These are phyloP conservation scores for Prunus yedoensis DNA, from an alignment of 331 rosid species.

Conservation along the genomic window DNA sequence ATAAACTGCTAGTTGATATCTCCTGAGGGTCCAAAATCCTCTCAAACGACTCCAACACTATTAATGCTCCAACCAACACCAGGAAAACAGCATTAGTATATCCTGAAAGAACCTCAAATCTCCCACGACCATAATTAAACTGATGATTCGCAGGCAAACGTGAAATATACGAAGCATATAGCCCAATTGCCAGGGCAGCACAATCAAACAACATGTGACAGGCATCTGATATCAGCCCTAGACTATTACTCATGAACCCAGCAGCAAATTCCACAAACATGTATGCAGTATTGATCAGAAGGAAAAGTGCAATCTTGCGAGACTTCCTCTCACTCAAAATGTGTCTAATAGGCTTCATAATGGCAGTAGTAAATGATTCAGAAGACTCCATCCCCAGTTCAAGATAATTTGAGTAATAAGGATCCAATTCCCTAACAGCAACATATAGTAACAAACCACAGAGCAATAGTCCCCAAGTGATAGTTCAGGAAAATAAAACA, in stretches of 20 bases:
- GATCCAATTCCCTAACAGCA: conserved; percentile 79
- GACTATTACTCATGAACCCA: conserved; percentile 94
- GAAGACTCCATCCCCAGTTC: conserved; percentile 58
- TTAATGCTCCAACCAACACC: conserved; percentile 82
- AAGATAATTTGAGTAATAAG: conserved; percentile 33
- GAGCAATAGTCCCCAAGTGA: conserved; percentile 82
- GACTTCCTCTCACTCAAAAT: conserved; percentile 92
- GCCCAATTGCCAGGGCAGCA: conserved; percentile 94
- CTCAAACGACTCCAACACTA: conserved; percentile 86
- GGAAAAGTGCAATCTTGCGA: conserved; percentile 83
- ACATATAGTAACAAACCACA: conserved; percentile 71
- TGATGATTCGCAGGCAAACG: conserved; percentile 80
- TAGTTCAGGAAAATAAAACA: conserved; percentile 75
- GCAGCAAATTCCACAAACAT: conserved; percentile 91
- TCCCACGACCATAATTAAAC: conserved; percentile 82
- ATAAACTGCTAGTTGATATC: conserved; percentile 71
- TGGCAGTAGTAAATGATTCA: conserved; percentile 30
- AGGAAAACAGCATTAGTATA: conserved; percentile 84
- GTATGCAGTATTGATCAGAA: conserved; percentile 72
- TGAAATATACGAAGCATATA: conserved; percentile 91
- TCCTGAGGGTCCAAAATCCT: conserved; percentile 95
- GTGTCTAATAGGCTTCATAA: conserved; percentile 80
- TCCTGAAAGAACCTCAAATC: conserved; percentile 92
- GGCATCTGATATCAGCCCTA: conserved; percentile 89
- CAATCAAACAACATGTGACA: conserved; percentile 99